Base-by-base conservation (phyloP, 139 green algal species). In the Tetradesmus obliquus region DNA sequence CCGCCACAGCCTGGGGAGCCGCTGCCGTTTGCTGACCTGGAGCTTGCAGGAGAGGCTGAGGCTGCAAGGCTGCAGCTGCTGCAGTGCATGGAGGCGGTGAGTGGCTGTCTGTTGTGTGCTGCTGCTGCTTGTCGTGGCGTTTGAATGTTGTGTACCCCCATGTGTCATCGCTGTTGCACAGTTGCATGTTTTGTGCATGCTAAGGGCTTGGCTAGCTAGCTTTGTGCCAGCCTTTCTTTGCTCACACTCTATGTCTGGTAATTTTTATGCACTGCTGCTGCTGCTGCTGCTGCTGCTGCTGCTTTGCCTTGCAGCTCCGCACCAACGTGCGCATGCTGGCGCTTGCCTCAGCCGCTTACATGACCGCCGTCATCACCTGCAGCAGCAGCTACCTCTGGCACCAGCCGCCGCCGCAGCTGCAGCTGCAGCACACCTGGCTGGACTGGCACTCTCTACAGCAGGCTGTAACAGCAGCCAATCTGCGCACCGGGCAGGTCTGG, bases 321-420 rank as follows among this genome's bases (percentile, higher is more conserved):
- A 57, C 2, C 55, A 55, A 55, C 2, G 81, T 86, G 32, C 81
- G 55, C 81, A 86, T 32, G 45, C 55, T 88, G 54, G 84, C 84
- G 5, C 24, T 79, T 13, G 19, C 19, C 22, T 32, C 22, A 57
- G 84, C 84, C 7, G 53, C 57, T 5, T 45, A 79, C 20, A 45
- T 60, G 57, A 55, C 83, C 57, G 83, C 57, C 24, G 20, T 22
- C 54, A 71, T 80, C 57, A 79, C 57, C 66, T 82, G 54, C 69
- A 32, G 76, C 86, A 81, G 80, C 80, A 85, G 66, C 62, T 89
- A 57, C 53, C 62, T 60, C 62, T 89, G 85, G 85, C 32, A 74
- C 55, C 82, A 19, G 19, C 82, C 32, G 13, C 45, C 66, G 12
- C 81, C 54, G 10, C 81, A 86, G 66, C 66, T 76, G 15, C 66